phyloP scores from a whole-genome alignment of 805 yeast genomes.

The Monosporozyma solicola region DNA sequence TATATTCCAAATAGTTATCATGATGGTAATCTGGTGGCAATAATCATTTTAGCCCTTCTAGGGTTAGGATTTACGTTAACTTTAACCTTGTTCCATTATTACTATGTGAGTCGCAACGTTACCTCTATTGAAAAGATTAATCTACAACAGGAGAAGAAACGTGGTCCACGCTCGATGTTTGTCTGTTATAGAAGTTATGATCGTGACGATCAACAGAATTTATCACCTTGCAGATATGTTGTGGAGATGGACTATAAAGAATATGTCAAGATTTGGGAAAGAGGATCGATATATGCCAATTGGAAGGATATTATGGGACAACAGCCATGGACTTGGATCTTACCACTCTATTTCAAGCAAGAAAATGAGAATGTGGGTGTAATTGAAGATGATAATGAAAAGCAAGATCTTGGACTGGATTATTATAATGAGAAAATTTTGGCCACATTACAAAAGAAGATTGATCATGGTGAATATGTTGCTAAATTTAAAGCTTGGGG shows the following conservation, averaged over 20 bases:
- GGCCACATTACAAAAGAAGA: constrained; percentile 4
- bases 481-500: constrained; percentile 10
- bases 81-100: constrained; percentile 35
- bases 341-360: not conserved
- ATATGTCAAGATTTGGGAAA: constrained; percentile 18
- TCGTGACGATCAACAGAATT: not conserved
- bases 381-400: not conserved
- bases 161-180: constrained; percentile 12
- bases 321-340: not conserved
- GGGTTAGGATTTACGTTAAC: constrained; percentile 35
- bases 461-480: constrained; percentile 6
- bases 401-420: not conserved
- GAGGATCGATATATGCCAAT: constrained; percentile 17
- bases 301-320: constrained; percentile 13
- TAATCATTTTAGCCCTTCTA: constrained; percentile 37
- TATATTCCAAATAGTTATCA: constrained; percentile 23
- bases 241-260: constrained; percentile 29
- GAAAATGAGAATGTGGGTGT: not conserved
- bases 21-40: constrained; percentile 42
- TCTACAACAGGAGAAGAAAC: not conserved
- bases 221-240: constrained; percentile 31
- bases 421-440: not conserved
- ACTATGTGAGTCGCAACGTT: constrained; percentile 39
- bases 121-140: constrained; percentile 44
- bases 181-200: constrained; percentile 16